These are phyloP conservation scores for Acacia acuminata DNA, from an alignment of 306 rosid species.

Conservation along the genomic window DNA sequence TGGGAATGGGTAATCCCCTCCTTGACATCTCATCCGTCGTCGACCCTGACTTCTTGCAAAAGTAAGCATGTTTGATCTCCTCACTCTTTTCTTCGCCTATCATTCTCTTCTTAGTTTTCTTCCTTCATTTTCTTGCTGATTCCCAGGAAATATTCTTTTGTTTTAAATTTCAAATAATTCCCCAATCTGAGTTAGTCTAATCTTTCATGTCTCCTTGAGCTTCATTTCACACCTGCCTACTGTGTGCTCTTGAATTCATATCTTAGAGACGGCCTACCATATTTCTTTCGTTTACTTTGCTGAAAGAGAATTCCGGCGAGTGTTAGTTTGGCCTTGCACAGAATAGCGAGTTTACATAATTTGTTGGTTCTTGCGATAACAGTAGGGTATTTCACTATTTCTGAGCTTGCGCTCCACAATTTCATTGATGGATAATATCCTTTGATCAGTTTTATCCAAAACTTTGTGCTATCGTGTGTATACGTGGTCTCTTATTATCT, in stretches of 20 bases:
- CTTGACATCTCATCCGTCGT: constrained; percentile 86
- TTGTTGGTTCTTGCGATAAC: neutral
- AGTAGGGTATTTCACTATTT: neutral
- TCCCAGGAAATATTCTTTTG: neutral
- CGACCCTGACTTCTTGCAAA: constrained; percentile 62
- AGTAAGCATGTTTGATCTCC: constrained; percentile 49
- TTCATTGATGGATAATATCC: neutral
- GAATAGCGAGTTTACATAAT: neutral
- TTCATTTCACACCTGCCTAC: neutral
- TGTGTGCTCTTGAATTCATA: neutral
- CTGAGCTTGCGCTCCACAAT: neutral
- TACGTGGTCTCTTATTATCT: neutral
- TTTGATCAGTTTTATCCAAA: neutral
- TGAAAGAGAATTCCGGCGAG: neutral
- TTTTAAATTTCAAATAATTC: neutral
- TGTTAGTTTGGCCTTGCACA: neutral
- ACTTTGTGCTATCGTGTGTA: neutral
- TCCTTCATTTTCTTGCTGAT: neutral
- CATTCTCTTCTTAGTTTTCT: neutral
- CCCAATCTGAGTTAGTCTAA: neutral
- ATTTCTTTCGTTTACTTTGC: neutral
- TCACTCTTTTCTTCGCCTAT: neutral
- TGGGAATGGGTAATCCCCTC: constrained; percentile 97
- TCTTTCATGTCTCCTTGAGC: neutral
- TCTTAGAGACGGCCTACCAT: neutral